phyloP scores from a whole-genome alignment of 768 basidiomycete species.

The Coprinopsis sp. region DNA sequence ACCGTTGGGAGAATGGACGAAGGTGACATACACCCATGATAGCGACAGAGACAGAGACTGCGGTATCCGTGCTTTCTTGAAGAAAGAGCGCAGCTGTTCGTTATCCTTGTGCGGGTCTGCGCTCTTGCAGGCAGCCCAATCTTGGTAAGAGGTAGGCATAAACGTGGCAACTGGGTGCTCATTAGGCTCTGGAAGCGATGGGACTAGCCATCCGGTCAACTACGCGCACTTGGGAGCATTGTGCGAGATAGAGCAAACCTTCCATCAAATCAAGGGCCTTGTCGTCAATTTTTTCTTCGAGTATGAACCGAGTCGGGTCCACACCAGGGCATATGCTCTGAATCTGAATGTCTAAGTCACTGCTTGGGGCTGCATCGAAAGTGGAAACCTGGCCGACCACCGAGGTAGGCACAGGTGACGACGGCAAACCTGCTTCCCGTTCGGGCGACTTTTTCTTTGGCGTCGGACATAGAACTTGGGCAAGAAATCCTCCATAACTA shows the following conservation, averaged over 20 bases:
- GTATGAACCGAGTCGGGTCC: slow-evolving; percentile 32
- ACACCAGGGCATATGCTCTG: slow-evolving; percentile 25
- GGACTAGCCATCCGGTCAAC: slow-evolving; percentile 38
- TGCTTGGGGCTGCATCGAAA: slow-evolving; percentile 3
- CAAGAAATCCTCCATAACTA: slow-evolving; percentile 38
- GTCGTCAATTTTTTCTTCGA: slow-evolving; percentile 54
- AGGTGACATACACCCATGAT: slow-evolving; percentile 57
- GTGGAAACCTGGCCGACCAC: slow-evolving; percentile 11
- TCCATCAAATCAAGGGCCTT: slow-evolving; percentile 50
- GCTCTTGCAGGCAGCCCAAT: not conserved
- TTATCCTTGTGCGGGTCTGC: slow-evolving; percentile 8
- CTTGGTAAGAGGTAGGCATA: not conserved
- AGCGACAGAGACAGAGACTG: slow-evolving; percentile 55
- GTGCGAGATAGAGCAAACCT: slow-evolving; percentile 29
- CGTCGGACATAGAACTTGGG: slow-evolving; percentile 22
- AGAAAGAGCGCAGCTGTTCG: slow-evolving; percentile 23
- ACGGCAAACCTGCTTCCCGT: not conserved
- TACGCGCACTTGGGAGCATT: not conserved
- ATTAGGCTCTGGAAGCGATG: slow-evolving; percentile 50
- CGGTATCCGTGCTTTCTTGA: slow-evolving; percentile 49
- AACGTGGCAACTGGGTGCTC: slow-evolving; percentile 5
- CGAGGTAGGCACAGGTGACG: slow-evolving; percentile 6
- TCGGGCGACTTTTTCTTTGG: not conserved
- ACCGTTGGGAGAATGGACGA: not conserved
- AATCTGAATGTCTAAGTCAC: slow-evolving; percentile 28